phyloP scores from a whole-genome alignment of 768 basidiomycete species.

The Sarcomyxa edulis region DNA sequence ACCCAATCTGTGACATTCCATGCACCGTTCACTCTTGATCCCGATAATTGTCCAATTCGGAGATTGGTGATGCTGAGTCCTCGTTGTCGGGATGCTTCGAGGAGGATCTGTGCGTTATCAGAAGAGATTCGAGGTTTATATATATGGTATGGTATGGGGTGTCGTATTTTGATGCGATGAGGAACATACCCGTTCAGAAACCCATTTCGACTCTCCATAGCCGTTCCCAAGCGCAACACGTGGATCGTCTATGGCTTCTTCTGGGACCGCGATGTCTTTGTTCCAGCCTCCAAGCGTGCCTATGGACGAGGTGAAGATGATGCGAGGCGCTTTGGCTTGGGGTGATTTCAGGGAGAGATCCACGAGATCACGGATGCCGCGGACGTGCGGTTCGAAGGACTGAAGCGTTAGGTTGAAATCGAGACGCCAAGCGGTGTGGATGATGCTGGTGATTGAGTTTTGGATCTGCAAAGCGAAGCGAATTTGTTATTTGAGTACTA shows the following conservation, averaged over 20 bases:
- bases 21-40: conserved; percentile 15
- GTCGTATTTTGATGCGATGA: no score
- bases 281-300: neutral
- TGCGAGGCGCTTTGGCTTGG: conserved; percentile 18
- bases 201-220: conserved; percentile 2
- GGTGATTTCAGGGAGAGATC: conserved; percentile 31
- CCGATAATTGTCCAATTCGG: conserved; percentile 24
- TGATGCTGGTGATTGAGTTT: no score
- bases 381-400: conserved; percentile 39
- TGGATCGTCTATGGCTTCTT: conserved; percentile 12
- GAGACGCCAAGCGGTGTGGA: conserved; percentile 36
- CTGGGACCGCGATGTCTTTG: conserved; percentile 2
- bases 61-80: conserved; percentile 13
- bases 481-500: no score
- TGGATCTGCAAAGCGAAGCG: no score
- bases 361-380: conserved; percentile 32
- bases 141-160: no score
- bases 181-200: conserved; percentile 3
- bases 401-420: conserved; percentile 40
- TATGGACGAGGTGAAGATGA: conserved; percentile 25
- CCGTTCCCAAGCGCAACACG: conserved; percentile 22
- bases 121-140: no score
- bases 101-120: no score
- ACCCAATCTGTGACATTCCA: conserved; percentile 25
- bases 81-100: conserved; percentile 5